These are phyloP conservation scores for Primulina tabacum DNA, from an alignment of 257 asterid genomes.

Conservation along the genomic window DNA sequence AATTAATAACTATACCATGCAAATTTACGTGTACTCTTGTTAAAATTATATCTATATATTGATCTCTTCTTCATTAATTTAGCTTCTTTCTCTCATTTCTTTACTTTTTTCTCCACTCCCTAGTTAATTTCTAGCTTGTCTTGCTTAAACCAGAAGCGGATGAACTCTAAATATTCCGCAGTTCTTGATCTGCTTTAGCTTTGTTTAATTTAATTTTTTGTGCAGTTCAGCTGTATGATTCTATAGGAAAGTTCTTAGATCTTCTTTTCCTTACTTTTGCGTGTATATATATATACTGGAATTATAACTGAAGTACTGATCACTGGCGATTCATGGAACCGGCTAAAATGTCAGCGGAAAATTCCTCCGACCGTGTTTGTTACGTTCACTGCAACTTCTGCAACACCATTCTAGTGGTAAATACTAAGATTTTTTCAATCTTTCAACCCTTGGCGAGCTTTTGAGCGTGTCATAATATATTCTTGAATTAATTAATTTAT, in stretches of 20 bases:
- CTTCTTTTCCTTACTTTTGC: neutral
- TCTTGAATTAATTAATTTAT: neutral
- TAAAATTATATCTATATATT: slow-evolving; percentile 11
- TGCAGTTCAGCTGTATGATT: slow-evolving; percentile 10
- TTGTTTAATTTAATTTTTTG: neutral
- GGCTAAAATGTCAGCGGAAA: slow-evolving; percentile 64
- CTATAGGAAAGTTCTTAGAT: neutral
- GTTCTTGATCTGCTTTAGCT: slow-evolving; percentile 31
- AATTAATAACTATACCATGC: neutral
- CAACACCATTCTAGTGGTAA: slow-evolving; percentile 92
- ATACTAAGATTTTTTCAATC: neutral
- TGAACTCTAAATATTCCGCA: slow-evolving; percentile 4
- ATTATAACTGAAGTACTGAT: neutral
- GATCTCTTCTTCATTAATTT: slow-evolving; percentile 21
- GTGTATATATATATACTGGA: neutral
- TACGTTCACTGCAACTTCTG: slow-evolving; percentile 91
- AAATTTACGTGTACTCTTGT: neutral
- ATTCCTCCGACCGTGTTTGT: slow-evolving; percentile 74
- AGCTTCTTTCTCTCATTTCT: slow-evolving; percentile 20
- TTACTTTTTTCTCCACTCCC: slow-evolving; percentile 14
- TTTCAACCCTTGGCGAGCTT: neutral
- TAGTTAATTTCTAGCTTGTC: slow-evolving; percentile 19
- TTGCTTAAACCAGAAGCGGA: slow-evolving; percentile 33
- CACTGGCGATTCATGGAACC: slow-evolving; percentile 24
- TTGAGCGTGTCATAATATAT: neutral